These are phyloP conservation scores for Russula griseocarnosa DNA, from an alignment of 768 basidiomycete species.

Conservation along the genomic window DNA sequence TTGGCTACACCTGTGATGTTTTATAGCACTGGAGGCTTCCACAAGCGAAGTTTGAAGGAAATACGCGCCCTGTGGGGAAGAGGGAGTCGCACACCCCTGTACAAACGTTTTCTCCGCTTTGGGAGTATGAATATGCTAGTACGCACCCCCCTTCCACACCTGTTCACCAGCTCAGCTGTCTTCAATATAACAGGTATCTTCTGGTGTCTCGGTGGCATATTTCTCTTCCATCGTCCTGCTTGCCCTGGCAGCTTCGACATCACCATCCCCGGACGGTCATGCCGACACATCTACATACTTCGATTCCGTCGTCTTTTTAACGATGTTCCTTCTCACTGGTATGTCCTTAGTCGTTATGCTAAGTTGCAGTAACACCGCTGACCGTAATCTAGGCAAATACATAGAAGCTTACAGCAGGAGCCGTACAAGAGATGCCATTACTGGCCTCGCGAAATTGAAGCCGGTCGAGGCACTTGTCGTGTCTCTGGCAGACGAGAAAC, in stretches of 20 bases:
- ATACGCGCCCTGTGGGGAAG: slow-evolving; percentile 54
- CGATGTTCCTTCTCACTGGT: slow-evolving; percentile 76
- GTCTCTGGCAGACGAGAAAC: slow-evolving; percentile 2
- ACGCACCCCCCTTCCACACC: slow-evolving; percentile 25
- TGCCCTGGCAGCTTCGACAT: slow-evolving; percentile 48
- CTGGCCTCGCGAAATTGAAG: slow-evolving; percentile 58
- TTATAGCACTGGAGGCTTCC: slow-evolving; percentile 57
- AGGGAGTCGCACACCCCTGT: slow-evolving; percentile 50
- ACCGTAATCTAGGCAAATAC: slow-evolving; percentile 46
- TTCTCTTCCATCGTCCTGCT: slow-evolving; percentile 71
- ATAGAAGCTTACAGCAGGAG: slow-evolving; percentile 65
- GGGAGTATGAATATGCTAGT: slow-evolving; percentile 88
- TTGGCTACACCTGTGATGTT: slow-evolving; percentile 68
- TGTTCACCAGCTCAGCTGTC: no score
- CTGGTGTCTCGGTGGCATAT: slow-evolving; percentile 73
- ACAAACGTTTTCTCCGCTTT: slow-evolving; percentile 60
- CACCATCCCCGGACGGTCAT: slow-evolving; percentile 36
- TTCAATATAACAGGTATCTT: slow-evolving; percentile 41
- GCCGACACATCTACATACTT: slow-evolving; percentile 71
- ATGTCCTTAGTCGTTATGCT: slow-evolving; percentile 24
- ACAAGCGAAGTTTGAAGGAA: slow-evolving; percentile 53
- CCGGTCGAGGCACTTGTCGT: slow-evolving; percentile 58
- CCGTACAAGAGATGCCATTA: slow-evolving; percentile 70
- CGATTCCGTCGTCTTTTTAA: slow-evolving; percentile 75
- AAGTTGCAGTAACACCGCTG: slow-evolving; percentile 1